Evolutionary conservation across 2,329 filamentous ascomycete genomes (phyloP).

Genomic region (Fusarium nygamai): DNA sequence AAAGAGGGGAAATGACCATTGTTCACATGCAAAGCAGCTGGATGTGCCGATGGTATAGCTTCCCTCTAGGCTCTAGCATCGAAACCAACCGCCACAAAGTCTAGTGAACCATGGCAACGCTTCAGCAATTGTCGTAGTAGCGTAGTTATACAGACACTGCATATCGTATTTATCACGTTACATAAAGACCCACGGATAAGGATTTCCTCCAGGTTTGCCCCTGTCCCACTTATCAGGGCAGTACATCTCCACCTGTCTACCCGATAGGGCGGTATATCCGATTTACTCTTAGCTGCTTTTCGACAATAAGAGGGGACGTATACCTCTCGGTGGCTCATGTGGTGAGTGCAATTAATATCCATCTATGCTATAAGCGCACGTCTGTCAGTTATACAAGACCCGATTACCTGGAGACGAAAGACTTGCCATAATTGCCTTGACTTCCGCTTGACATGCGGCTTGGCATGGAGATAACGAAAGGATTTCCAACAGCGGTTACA

Average conservation of each 20-base stretch:
- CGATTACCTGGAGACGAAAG: no score
- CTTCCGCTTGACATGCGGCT: background rate
- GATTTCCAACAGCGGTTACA: background rate
- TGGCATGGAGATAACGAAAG: background rate
- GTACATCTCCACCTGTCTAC: background rate
- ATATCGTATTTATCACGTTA: background rate
- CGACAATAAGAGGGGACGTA: background rate
- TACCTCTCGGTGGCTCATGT: background rate
- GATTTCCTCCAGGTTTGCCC: background rate
- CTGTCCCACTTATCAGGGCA: background rate
- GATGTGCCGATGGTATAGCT: background rate
- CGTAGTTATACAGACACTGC: no score
- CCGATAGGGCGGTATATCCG: background rate
- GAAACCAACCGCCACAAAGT: background rate
- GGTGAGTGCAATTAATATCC: background rate
- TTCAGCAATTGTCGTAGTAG: rapidly evolving
- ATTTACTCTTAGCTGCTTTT: background rate
- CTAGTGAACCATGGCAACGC: rapidly evolving
- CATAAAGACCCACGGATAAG: background rate
- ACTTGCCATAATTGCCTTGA: background rate
- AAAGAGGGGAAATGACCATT: background rate
- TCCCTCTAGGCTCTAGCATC: background rate
- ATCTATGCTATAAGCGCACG: background rate
- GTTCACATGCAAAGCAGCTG: background rate
- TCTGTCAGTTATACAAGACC: background rate